These are phyloP conservation scores for Huntiella omanensis DNA, from an alignment of 2,329 filamentous ascomycete genomes.

Conservation along the genomic window DNA sequence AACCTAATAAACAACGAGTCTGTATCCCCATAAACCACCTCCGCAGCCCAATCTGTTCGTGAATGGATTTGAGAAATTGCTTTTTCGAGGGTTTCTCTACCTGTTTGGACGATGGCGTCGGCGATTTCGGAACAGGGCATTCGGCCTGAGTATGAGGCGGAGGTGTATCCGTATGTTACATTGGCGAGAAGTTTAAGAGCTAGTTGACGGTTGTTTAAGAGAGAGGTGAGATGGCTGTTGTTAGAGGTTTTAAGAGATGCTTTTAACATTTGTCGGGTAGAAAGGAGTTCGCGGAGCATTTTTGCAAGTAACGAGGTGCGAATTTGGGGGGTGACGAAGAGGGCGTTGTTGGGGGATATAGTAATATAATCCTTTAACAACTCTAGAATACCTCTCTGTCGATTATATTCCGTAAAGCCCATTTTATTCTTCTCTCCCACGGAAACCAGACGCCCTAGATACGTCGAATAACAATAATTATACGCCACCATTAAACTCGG, in stretches of 20 bases:
- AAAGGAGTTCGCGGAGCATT: conserved; percentile 89
- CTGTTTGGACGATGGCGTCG: conserved; percentile 94
- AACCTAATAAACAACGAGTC: conserved; percentile 87
- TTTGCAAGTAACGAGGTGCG: conserved; percentile 83
- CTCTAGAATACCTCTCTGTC: conserved; percentile 48
- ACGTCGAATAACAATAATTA: conserved; percentile 98
- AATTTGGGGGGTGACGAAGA: conserved; percentile 73
- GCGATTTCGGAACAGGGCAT: conserved; percentile 98
- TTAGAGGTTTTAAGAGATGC: conserved; percentile 49
- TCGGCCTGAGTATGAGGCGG: conserved; percentile 84
- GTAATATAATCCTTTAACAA: conserved; percentile 46
- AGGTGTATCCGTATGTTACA: conserved; percentile 95
- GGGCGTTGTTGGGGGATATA: conserved; percentile 87
- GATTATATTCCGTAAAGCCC: conserved; percentile 51
- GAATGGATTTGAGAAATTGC: conserved; percentile 87
- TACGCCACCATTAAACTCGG: conserved; percentile 98
- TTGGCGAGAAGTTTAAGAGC: conserved; percentile 95
- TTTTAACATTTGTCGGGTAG: conserved; percentile 96
- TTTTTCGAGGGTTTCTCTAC: conserved; percentile 81
- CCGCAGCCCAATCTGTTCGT: conserved; percentile 70
- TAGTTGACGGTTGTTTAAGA: conserved; percentile 84
- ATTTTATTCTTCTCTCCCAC: conserved; percentile 73
- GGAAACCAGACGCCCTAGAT: conserved; percentile 62
- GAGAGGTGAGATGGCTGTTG: conserved; percentile 35
- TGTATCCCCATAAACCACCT: conserved; percentile 96